Evolutionary conservation across 1,284 basidiomycete genomes (phyloP).

Genomic region (Lignosus rhinocerotis): DNA sequence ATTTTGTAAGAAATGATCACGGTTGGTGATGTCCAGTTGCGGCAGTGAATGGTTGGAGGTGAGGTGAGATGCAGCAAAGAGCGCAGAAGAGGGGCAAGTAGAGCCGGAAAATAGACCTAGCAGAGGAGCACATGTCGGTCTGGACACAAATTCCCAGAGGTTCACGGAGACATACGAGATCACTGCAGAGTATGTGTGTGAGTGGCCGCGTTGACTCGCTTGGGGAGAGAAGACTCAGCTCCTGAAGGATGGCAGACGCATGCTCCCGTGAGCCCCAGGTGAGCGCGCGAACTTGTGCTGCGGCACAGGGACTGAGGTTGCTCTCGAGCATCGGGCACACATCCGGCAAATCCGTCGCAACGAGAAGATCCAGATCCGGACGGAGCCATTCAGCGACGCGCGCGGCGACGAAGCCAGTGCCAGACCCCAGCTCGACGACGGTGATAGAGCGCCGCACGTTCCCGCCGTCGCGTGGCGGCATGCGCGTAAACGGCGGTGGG

Average conservation of each 20-base stretch:
- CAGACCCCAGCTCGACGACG: conserved; percentile 69
- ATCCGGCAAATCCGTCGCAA: conserved; percentile 72
- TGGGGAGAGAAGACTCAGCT: conserved; percentile 34
- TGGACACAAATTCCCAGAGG: not conserved
- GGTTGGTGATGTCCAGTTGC: conserved; percentile 17
- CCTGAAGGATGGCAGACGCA: conserved; percentile 38
- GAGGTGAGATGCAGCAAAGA: conserved; percentile 68
- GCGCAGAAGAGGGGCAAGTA: conserved; percentile 69
- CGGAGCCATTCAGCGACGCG: conserved; percentile 40
- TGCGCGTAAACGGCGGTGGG: conserved; percentile 43
- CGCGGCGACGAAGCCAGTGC: conserved; percentile 65
- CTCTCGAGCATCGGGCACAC: conserved; percentile 60
- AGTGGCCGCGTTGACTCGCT: conserved; percentile 28
- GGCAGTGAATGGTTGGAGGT: conserved; percentile 38
- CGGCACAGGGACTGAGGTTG: conserved; percentile 42
- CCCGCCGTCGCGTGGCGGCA: not conserved
- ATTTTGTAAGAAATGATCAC: conserved; percentile 76
- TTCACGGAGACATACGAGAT: conserved; percentile 53
- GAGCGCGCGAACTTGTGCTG: conserved; percentile 50
- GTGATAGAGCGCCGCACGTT: conserved; percentile 31
- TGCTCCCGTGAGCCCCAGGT: conserved; percentile 62
- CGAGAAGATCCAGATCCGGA: conserved; percentile 40
- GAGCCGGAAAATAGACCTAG: conserved; percentile 76
- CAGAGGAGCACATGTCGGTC: conserved; percentile 3
- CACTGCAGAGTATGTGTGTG: conserved; percentile 73